These are phyloP conservation scores for Aspergillus candidus DNA, from an alignment of 2,329 filamentous ascomycete species.

Conservation along the genomic window DNA sequence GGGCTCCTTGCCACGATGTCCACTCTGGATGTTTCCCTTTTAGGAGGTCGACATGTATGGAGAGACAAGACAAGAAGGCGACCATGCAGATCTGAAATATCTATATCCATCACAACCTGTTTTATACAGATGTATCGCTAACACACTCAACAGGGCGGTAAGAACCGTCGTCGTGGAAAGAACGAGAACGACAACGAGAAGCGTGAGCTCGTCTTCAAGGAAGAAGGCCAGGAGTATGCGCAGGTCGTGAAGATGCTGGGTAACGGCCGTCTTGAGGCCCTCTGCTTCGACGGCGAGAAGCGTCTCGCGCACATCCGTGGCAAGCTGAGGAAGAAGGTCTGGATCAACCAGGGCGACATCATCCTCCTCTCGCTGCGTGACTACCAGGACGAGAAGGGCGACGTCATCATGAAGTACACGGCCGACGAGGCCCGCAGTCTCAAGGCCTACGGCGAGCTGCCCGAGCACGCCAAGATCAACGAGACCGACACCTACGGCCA, in stretches of 20 bases:
- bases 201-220: slow-evolving; percentile 97
- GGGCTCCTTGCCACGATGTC: no score
- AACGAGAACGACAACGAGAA: slow-evolving; percentile 99
- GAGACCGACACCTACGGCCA: slow-evolving; percentile 89
- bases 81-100: neutral
- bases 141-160: slow-evolving; percentile 70
- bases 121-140: slow-evolving; percentile 18
- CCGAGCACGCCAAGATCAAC: slow-evolving; percentile 99
- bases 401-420: slow-evolving; percentile 91
- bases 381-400: slow-evolving; percentile 90
- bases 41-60: no score
- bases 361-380: slow-evolving; percentile 82
- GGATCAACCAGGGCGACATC: slow-evolving; percentile 98
- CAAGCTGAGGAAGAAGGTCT: slow-evolving; percentile 99
- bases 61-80: no score
- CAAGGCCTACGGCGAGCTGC: slow-evolving; percentile 95
- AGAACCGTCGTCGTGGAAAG: slow-evolving; percentile 97
- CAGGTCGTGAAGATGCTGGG: slow-evolving; percentile 94
- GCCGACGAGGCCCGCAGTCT: slow-evolving; percentile 91
- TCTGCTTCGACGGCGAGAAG: slow-evolving; percentile 92
- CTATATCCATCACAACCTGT: neutral
- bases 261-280: slow-evolving; percentile 85
- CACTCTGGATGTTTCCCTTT: no score
- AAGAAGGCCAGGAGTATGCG: slow-evolving; percentile 89
- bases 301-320: slow-evolving; percentile 81